These are phyloP conservation scores for Aquilaria sinensis DNA, from an alignment of 345 rosid genomes.

Conservation along the genomic window DNA sequence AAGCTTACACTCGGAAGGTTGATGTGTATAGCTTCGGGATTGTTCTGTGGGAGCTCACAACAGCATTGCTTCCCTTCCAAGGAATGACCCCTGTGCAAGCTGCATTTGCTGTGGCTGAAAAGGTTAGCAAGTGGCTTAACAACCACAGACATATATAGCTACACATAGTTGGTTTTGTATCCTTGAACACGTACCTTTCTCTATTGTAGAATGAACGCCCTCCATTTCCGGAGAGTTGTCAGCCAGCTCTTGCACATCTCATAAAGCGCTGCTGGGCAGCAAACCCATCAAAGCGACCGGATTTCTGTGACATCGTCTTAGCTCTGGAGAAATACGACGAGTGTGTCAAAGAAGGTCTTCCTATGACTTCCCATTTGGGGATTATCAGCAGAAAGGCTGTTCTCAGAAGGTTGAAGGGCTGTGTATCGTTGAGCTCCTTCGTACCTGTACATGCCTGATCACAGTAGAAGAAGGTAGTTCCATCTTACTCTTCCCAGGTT, in stretches of 20 bases:
- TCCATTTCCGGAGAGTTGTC: slow-evolving; percentile 87
- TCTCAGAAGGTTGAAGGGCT: slow-evolving; percentile 58
- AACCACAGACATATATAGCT: too few species aligned
- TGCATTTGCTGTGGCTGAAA: slow-evolving; percentile 97
- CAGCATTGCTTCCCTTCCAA: slow-evolving; percentile 97
- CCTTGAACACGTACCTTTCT: slow-evolving; percentile 3
- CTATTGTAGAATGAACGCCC: slow-evolving; percentile 81
- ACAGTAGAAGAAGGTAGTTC: slow-evolving; percentile 16
- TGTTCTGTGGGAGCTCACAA: slow-evolving; percentile 97
- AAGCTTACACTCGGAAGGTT: slow-evolving; percentile 82
- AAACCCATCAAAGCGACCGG: slow-evolving; percentile 83
- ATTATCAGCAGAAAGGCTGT: slow-evolving; percentile 57
- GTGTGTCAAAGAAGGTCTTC: slow-evolving; percentile 85
- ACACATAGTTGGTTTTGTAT: neutral
- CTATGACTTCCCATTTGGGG: slow-evolving; percentile 66
- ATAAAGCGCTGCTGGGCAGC: slow-evolving; percentile 92
- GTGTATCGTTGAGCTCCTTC: slow-evolving; percentile 65
- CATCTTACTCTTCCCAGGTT: neutral
- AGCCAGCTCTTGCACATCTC: slow-evolving; percentile 82
- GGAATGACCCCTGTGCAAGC: slow-evolving; percentile 99
- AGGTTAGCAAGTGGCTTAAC: slow-evolving; percentile 33
- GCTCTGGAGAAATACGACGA: slow-evolving; percentile 78
- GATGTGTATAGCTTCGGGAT: slow-evolving; percentile 98
- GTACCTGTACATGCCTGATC: slow-evolving; percentile 77
- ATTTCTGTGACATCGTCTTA: slow-evolving; percentile 75